Percentiles rank a stretch among this genome's conserved stretches.
These are phyloP conservation scores for Suillus alpinus DNA, from an alignment of 768 basidiomycete genomes.

Conservation along the genomic window DNA sequence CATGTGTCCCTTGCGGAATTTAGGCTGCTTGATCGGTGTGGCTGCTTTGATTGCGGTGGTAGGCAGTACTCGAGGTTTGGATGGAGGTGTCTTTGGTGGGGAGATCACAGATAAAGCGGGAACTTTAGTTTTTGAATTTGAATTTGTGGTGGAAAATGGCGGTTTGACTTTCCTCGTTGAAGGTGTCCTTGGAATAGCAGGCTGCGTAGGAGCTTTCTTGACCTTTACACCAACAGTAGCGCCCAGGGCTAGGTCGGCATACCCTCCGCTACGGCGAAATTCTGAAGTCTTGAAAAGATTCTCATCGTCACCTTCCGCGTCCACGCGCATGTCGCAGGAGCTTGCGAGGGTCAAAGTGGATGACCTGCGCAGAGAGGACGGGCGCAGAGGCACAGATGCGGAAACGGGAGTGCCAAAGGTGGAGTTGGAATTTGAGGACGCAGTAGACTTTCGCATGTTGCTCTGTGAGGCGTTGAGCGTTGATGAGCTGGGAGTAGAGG, in stretches of 20 bases:
- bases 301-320: slow-evolving; percentile 2
- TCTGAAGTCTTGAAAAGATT: slow-evolving; percentile 10
- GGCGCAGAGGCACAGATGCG: slow-evolving; percentile 34
- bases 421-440: slow-evolving; percentile 29
- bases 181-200: background rate
- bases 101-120: background rate
- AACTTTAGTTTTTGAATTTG: background rate
- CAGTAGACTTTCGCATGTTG: slow-evolving; percentile 27
- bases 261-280: slow-evolving; percentile 14
- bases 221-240: slow-evolving; percentile 21
- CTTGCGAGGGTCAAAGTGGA: slow-evolving; percentile 32
- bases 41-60: slow-evolving; percentile 17
- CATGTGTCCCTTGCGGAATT: slow-evolving; percentile 32
- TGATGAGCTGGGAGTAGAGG: background rate
- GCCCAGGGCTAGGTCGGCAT: slow-evolving; percentile 14
- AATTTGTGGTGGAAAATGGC: slow-evolving; percentile 7
- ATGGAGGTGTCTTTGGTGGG: slow-evolving; percentile 24
- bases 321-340: slow-evolving; percentile 14
- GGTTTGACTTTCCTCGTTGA: slow-evolving; percentile 4
- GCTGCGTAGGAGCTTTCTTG: slow-evolving; percentile 55
- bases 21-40: slow-evolving; percentile 14
- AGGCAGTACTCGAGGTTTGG: slow-evolving; percentile 9
- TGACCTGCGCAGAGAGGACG: slow-evolving; percentile 41
- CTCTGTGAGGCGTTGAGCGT: background rate
- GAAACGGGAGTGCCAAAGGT: slow-evolving; percentile 38